phyloP scores from a whole-genome alignment of 257 asterid genomes.

The Rubia yunnanensis region DNA sequence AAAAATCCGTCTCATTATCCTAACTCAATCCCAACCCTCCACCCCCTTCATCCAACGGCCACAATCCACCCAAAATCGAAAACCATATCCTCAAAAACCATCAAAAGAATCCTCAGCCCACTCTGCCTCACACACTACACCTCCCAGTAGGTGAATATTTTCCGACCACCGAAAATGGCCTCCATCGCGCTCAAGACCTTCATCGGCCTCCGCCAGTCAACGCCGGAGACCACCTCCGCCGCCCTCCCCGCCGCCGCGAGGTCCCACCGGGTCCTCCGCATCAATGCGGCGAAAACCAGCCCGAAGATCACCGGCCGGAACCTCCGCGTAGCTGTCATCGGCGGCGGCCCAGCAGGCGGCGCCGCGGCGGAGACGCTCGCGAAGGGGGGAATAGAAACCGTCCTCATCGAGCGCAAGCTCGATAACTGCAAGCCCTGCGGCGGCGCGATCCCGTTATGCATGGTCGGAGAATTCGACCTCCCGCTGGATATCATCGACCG shows the following conservation, averaged over 20 bases:
- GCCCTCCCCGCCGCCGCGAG: conserved; percentile 6
- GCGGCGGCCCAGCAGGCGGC: conserved; percentile 97
- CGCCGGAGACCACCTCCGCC: conserved; percentile 35
- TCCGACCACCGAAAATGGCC: too few species aligned
- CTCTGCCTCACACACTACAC: neutral
- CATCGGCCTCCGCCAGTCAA: conserved; percentile 76
- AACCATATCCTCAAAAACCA: conserved; percentile 61
- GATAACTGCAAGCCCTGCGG: conserved; percentile 98
- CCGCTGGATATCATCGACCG: conserved; percentile 89
- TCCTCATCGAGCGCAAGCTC: conserved; percentile 72
- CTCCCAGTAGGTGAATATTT: conserved; percentile 1
- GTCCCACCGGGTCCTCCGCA: conserved; percentile 26
- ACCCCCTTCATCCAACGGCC: conserved; percentile 37
- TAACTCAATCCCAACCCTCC: conserved; percentile 40
- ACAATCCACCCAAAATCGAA: conserved; percentile 27
- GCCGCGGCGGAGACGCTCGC: conserved; percentile 83
- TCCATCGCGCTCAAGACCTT: conserved; percentile 72
- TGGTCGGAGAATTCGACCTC: conserved; percentile 93
- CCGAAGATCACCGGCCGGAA: conserved; percentile 78
- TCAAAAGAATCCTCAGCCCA: neutral
- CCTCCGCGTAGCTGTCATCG: conserved; percentile 83
- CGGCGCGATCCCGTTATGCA: conserved; percentile 89
- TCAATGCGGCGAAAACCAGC: conserved; percentile 61
- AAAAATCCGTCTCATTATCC: conserved; percentile 48
- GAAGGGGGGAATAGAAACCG: conserved; percentile 73